These are phyloP conservation scores for Mrakia hoshinonis DNA, from an alignment of 768 basidiomycete genomes.

Conservation along the genomic window DNA sequence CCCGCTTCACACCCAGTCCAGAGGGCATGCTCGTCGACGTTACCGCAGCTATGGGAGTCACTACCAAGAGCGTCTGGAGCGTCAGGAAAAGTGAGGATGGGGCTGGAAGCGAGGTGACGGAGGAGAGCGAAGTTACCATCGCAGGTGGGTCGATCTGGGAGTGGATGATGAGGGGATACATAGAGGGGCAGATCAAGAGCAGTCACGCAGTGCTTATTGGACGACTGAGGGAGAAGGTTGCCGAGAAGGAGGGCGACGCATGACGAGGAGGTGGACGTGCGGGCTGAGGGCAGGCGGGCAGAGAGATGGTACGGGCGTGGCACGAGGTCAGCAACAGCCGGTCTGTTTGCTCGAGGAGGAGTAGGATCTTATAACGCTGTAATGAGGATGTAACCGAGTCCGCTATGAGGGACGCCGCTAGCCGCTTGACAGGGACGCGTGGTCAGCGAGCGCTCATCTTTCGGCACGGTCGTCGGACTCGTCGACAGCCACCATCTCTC, in stretches of 20 bases:
- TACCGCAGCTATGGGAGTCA: not conserved
- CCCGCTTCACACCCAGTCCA: not conserved
- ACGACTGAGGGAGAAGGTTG: not conserved
- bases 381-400: too few relatives aligned
- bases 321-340: too few relatives aligned
- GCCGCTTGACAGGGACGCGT: too few relatives aligned
- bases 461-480: too few relatives aligned
- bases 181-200: not conserved
- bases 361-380: too few relatives aligned
- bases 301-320: too few relatives aligned
- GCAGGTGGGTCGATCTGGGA: not conserved
- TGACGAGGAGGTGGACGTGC: not conserved
- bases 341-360: too few relatives aligned
- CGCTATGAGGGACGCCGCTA: too few relatives aligned
- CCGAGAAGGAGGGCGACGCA: not conserved
- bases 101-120: not conserved
- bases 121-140: not conserved
- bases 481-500: too few relatives aligned
- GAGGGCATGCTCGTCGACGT: not conserved
- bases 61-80: not conserved
- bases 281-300: too few relatives aligned
- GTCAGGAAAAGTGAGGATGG: not conserved
- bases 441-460: too few relatives aligned
- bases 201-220: not conserved
- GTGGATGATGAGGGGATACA: not conserved